Evolutionary conservation across 73 alveolate species (phyloP), one percentile per base, ranked within the genome.

Genomic region (Symbiodinium pilosum): DNA sequence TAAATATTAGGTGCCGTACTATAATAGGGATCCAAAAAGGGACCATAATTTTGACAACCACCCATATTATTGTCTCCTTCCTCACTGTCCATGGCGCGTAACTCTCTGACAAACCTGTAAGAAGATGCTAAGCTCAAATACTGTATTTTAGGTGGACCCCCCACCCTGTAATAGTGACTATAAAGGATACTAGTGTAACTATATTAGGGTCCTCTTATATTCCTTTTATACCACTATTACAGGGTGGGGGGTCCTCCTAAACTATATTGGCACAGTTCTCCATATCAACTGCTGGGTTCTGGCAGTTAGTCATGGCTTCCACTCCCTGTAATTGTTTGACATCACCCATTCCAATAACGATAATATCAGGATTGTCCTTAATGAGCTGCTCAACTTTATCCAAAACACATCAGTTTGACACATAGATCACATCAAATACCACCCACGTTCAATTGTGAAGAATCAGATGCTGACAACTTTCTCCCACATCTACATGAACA

Each of bases 51-150:
- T n/a, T n/a, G n/a, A n/a, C n/a, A n/a, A n/a, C n/a, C n/a, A n/a
- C 6, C 71, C 47, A 84, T 36, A 85, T 87, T 87, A 26, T 85
- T 87, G 21, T 87, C 85, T 54, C 94, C 94, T 87, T 54, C 94
- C 39, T 87, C 94, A 28, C 85, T 87, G 94, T 87, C 94, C 38
- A 56, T 54, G 6, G 85, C 94, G 54, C 94, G 86, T 87, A n/a
- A 87, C 94, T 8, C 94, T 86, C 43, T 86, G 51, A 36, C 94
- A 86, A 20, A 86, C 68, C n/a, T 51, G 26, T 51, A 86, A 34
- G 56, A 86, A 86, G 14, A 86, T 86, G n/a, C 38, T 86, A 41
- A 52, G n/a, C 32, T 86, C 54, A 36, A 86, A 86, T 9, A 86
- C 41, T 86, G 54, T n/a, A n/a, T n/a, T n/a, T n/a, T n/a, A n/a